A percentile compares a stretch with the other conserved stretches of the same genome.
Evolutionary conservation across 306 rosid species (phyloP).

Genomic region (Trichosanthes truncata): DNA sequence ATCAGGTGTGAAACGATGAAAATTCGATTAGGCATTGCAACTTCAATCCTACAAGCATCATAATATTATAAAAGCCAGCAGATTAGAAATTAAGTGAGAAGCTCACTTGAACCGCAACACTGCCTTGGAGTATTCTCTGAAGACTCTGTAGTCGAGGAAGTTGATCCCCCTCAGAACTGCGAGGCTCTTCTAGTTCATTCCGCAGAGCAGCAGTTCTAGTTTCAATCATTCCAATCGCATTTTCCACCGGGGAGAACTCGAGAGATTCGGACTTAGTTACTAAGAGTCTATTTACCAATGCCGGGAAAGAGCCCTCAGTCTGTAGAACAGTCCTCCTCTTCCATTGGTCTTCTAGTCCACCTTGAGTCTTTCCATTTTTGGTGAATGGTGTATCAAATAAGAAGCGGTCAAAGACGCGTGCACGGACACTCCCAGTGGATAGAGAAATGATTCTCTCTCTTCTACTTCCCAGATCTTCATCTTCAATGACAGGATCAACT

Average conservation of each 20-base stretch:
- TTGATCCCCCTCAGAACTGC: slow-evolving; percentile 97
- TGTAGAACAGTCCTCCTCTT: slow-evolving; percentile 90
- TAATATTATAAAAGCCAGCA: not conserved
- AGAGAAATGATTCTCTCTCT: slow-evolving; percentile 89
- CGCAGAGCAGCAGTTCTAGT: slow-evolving; percentile 93
- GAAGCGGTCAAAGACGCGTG: slow-evolving; percentile 92
- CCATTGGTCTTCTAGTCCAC: slow-evolving; percentile 98
- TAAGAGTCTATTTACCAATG: slow-evolving; percentile 82
- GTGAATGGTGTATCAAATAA: slow-evolving; percentile 97
- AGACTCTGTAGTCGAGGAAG: slow-evolving; percentile 94
- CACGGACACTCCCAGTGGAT: slow-evolving; percentile 90
- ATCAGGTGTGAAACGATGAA: not conserved
- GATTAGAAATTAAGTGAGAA: not conserved
- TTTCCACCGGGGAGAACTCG: slow-evolving; percentile 95
- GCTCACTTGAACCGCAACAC: slow-evolving; percentile 94
- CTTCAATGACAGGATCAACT: slow-evolving; percentile 95
- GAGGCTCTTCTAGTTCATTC: slow-evolving; percentile 98
- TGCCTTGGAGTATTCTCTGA: slow-evolving; percentile 98
- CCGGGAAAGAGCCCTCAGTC: slow-evolving; percentile 97
- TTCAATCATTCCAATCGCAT: slow-evolving; percentile 99
- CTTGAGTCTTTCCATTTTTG: slow-evolving; percentile 92
- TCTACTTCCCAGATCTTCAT: slow-evolving; percentile 94
- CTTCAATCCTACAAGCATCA: not conserved
- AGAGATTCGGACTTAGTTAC: slow-evolving; percentile 87
- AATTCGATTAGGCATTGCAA: not conserved